Conservation (phyloP, 1,139 yeast genomes). For the Suhomyces bribrorum region DNA sequence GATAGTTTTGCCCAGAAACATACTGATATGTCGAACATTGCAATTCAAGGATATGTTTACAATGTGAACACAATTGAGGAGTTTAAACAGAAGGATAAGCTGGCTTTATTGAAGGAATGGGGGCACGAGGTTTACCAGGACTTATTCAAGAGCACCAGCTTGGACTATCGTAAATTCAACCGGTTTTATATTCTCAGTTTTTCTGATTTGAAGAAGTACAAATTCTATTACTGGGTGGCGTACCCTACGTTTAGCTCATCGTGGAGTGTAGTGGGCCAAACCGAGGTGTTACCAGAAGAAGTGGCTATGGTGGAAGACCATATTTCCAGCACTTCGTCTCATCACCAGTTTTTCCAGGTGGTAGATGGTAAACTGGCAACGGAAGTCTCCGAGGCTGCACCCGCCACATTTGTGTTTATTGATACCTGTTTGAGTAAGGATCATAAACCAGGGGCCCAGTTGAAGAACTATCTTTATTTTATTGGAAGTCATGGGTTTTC, state of each 20-base stretch:
- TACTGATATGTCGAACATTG: slow-evolving; percentile 22
- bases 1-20: slow-evolving; percentile 44
- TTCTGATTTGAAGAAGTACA: slow-evolving; percentile 87
- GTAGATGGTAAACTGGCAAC: slow-evolving; percentile 4
- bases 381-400: background rate
- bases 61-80: slow-evolving; percentile 86
- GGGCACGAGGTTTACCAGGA: slow-evolving; percentile 32
- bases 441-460: slow-evolving; percentile 56
- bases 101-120: slow-evolving; percentile 49
- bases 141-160: slow-evolving; percentile 11
- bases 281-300: background rate
- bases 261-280: slow-evolving; percentile 31
- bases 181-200: slow-evolving; percentile 65
- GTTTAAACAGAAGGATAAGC: slow-evolving; percentile 69
- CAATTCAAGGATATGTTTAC: slow-evolving; percentile 33
- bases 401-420: slow-evolving; percentile 48
- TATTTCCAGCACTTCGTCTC: background rate
- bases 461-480: slow-evolving; percentile 66
- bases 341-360: slow-evolving; percentile 18
- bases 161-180: slow-evolving; percentile 22
- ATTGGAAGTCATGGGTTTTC: slow-evolving; percentile 43
- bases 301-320: slow-evolving; percentile 1
- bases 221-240: slow-evolving; percentile 87
- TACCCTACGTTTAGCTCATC: slow-evolving; percentile 61
- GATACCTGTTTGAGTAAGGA: slow-evolving; percentile 57